Evolutionary conservation across 164 flowering plant species (phyloP).

Genomic region (Stephania cephalantha): DNA sequence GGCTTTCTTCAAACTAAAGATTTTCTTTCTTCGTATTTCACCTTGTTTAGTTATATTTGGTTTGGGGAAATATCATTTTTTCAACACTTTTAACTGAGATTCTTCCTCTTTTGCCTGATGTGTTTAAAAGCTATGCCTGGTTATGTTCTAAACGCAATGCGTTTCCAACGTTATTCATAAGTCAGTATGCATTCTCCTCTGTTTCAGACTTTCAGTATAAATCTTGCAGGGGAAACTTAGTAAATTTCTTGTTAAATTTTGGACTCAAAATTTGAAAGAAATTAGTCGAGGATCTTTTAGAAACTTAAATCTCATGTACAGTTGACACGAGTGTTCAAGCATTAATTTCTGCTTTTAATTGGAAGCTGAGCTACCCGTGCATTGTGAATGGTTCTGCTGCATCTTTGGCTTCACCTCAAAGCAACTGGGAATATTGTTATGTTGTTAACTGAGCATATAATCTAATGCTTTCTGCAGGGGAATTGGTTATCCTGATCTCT

Average conservation of each 20-base stretch:
- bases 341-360: background rate
- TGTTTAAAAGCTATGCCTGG: background rate
- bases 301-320: too few relatives aligned
- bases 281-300: background rate
- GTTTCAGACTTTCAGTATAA: background rate
- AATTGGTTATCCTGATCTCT: conserved; percentile 86
- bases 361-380: background rate
- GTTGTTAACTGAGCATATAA: background rate
- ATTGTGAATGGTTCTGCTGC: background rate
- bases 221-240: background rate
- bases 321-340: background rate
- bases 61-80: background rate
- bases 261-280: background rate
- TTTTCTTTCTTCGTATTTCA: background rate
- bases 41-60: background rate
- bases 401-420: background rate
- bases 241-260: background rate
- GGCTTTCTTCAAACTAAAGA: background rate
- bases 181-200: background rate
- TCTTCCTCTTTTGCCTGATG: background rate
- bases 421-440: background rate
- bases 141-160: background rate
- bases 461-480: conserved; percentile 59
- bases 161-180: background rate
- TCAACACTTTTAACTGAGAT: background rate